phyloP scores from a whole-genome alignment of 495 filamentous ascomycete species.

The Daldinia loculata region DNA sequence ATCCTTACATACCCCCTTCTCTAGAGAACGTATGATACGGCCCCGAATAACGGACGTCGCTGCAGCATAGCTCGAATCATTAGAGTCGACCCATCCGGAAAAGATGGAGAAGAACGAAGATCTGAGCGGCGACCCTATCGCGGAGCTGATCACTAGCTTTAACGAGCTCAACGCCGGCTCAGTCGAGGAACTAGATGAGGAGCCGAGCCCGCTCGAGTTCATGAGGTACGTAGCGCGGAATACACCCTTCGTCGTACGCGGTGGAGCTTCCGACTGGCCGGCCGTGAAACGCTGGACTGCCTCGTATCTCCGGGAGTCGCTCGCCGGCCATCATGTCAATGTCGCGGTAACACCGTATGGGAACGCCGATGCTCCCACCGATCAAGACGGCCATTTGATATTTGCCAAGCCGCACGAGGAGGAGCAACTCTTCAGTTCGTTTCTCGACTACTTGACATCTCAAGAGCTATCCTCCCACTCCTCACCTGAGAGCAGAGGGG shows the following conservation, averaged over 20 bases:
- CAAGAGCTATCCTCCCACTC: constrained; percentile 45
- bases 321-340: constrained; percentile 64
- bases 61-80: background rate
- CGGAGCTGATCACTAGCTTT: constrained; percentile 68
- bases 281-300: constrained; percentile 68
- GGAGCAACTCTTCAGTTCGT: constrained; percentile 56
- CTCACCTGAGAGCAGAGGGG: constrained; percentile 21
- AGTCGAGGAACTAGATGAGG: constrained; percentile 65
- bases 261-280: constrained; percentile 64
- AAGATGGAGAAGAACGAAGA: constrained; percentile 25
- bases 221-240: constrained; percentile 73
- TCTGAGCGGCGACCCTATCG: constrained; percentile 49
- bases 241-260: constrained; percentile 72
- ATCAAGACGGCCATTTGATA: constrained; percentile 46
- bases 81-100: background rate
- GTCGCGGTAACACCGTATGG: constrained; percentile 76
- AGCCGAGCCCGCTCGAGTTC: constrained; percentile 76
- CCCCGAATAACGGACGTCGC: background rate
- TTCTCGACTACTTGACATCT: constrained; percentile 55
- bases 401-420: constrained; percentile 68
- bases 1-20: background rate
- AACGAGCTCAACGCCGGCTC: constrained; percentile 68
- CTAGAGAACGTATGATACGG: background rate
- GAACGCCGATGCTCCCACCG: constrained; percentile 69
- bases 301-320: constrained; percentile 58